Base-by-base conservation (phyloP, 768 basidiomycete species). In the Serendipita indica region DNA sequence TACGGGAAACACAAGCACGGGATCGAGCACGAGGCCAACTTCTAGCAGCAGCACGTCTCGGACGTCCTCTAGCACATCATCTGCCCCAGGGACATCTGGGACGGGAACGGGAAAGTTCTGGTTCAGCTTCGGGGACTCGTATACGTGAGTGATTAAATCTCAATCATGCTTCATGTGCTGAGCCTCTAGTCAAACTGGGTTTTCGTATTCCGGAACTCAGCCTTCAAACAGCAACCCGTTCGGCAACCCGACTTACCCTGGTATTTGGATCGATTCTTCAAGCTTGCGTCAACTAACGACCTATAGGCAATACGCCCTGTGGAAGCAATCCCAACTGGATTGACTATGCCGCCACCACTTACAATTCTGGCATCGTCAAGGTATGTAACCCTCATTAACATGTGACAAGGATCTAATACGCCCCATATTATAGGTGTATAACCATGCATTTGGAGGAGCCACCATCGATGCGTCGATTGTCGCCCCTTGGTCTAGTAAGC, bases 401-500 rank as follows among this genome's bases (percentile, higher is more conserved):
- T n/a, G n/a, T n/a, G n/a, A n/a, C n/a, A n/a, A n/a, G n/a, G n/a
- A n/a, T n/a, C n/a, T n/a, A n/a, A n/a, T n/a, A n/a, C n/a, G n/a
- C n/a, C n/a, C n/a, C n/a, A n/a, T n/a, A n/a, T n/a, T n/a, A n/a
- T n/a, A n/a, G n/a, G n/a, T 79, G 0, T 85, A 81, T 67, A 79
- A 84, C 69, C 79, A 79, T 61, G 84, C 83, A 0, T 80, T 77
- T 58, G 79, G 82, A 22, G 83, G 79, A 28, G 83, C 81, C 22
- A 83, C 81, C 28, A 83, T 83, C 61, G 75, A 84, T 63, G 70
- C 76, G 3, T 72, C 64, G 30, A 74, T 84, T 33, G 82, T 84
- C 33, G 62, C 72, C 2, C 80, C 81, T 3, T 80, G 74, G 33
- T 14, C 14, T 4, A 14, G 37, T 63, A 60, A 64, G 34, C 72